These are phyloP conservation scores for Ascochyta koolunga DNA, from an alignment of 2,329 filamentous ascomycete genomes.

Conservation along the genomic window DNA sequence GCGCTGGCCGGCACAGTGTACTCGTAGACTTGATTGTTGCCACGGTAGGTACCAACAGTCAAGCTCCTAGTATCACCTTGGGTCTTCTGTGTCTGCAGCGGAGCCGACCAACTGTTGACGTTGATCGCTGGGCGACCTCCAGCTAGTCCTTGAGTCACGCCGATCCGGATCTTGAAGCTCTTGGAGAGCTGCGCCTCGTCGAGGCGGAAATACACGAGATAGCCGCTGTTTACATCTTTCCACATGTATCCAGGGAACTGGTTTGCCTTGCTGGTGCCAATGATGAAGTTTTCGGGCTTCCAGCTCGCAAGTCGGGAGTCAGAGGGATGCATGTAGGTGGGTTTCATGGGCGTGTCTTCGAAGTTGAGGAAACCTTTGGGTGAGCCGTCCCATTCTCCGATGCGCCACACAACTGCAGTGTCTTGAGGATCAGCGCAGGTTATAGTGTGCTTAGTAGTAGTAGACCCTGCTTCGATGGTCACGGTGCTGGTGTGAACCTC, in stretches of 20 bases:
- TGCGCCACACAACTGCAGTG: constrained; percentile 61
- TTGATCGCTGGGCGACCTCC: constrained; percentile 26
- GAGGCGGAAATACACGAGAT: constrained; percentile 50
- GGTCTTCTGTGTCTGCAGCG: constrained; percentile 22
- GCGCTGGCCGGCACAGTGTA: constrained; percentile 31
- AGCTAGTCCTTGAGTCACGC: constrained; percentile 28
- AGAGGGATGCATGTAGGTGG: constrained; percentile 52
- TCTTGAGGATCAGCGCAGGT: constrained; percentile 55
- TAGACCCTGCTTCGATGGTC: constrained; percentile 55
- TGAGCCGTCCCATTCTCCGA: constrained; percentile 68
- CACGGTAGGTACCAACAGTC: constrained; percentile 32
- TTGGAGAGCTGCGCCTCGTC: constrained; percentile 27
- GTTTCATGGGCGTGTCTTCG: constrained; percentile 49
- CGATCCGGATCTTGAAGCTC: constrained; percentile 27
- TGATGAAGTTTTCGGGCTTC: constrained; percentile 27
- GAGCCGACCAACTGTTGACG: constrained; percentile 25
- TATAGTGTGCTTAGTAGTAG: constrained; percentile 56
- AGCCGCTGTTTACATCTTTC: constrained; percentile 52
- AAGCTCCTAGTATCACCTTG: constrained; percentile 28
- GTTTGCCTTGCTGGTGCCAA: constrained; percentile 20
- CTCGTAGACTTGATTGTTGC: constrained; percentile 32
- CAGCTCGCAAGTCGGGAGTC: constrained; percentile 40
- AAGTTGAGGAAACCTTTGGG: constrained; percentile 63
- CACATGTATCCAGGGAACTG: constrained; percentile 53
- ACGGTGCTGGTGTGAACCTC: constrained; percentile 44